Conservation (phyloP, 805 yeast genomes). For the Sugiyamaella americana region DNA sequence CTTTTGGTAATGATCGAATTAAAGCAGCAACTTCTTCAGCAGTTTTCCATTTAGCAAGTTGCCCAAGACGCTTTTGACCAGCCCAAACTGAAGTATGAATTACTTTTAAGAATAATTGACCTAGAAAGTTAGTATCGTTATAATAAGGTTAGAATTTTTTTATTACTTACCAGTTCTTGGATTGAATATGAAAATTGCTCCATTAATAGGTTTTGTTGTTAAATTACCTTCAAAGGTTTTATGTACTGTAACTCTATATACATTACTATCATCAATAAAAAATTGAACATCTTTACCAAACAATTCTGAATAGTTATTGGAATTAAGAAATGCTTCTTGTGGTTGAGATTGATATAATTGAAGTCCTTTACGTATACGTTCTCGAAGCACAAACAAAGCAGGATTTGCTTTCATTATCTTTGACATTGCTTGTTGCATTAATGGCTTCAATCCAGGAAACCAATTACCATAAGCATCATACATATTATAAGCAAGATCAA, state of each 20-base stretch:
- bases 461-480: slow-evolving; percentile 96
- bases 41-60: slow-evolving; percentile 94
- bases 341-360: slow-evolving; percentile 92
- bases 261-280: slow-evolving; percentile 90
- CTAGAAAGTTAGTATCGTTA: slow-evolving; percentile 1
- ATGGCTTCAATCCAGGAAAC: slow-evolving; percentile 90
- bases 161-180: slow-evolving; percentile 63
- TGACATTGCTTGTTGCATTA: slow-evolving; percentile 85
- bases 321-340: slow-evolving; percentile 83
- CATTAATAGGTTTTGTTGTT: slow-evolving; percentile 88
- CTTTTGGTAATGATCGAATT: slow-evolving; percentile 79
- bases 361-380: slow-evolving; percentile 87
- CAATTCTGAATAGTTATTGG: slow-evolving; percentile 83
- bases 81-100: slow-evolving; percentile 95
- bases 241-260: slow-evolving; percentile 87
- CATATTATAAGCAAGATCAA: slow-evolving; percentile 93
- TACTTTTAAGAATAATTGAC: slow-evolving; percentile 81
- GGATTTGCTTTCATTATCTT: slow-evolving; percentile 95
- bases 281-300: slow-evolving; percentile 79
- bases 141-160: background rate
- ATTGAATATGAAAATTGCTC: slow-evolving; percentile 82
- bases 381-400: slow-evolving; percentile 83
- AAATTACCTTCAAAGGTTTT: slow-evolving; percentile 88
- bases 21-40: slow-evolving; percentile 96
- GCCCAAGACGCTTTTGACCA: slow-evolving; percentile 91